These are phyloP conservation scores for Phytomonas sp. DNA, from an alignment of 208 protist genomes.

Conservation along the genomic window DNA sequence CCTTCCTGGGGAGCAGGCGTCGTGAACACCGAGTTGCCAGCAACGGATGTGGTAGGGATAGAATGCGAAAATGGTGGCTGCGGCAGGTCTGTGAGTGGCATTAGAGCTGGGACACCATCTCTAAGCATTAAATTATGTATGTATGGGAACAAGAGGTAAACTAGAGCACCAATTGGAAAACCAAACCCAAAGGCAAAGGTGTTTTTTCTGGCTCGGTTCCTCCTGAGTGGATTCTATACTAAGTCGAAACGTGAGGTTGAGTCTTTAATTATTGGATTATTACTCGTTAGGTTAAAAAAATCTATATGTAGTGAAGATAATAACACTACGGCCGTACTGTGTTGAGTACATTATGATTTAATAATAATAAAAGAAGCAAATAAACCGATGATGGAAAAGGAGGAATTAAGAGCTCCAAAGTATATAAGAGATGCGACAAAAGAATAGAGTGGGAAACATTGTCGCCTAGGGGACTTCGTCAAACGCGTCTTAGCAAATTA, in stretches of 20 bases:
- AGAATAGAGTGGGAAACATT: slow-evolving; percentile 1
- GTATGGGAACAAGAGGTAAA: not conserved
- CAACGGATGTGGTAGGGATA: not conserved
- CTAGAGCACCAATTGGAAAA: not conserved
- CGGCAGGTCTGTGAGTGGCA: not conserved
- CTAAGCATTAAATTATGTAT: not conserved
- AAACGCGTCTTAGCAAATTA: not conserved
- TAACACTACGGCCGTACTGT: not conserved
- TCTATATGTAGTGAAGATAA: not conserved
- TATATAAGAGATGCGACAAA: slow-evolving; percentile 2
- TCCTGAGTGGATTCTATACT: not conserved
- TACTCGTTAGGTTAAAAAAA: not conserved
- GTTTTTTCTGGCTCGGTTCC: not conserved
- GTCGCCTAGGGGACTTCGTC: not conserved
- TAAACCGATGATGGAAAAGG: slow-evolving; percentile 5
- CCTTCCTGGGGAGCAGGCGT: not conserved
- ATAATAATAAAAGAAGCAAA: not conserved
- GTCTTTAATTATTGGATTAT: not conserved
- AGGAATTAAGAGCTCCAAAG: not conserved
- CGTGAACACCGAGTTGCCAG: not conserved
- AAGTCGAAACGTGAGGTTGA: not conserved
- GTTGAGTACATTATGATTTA: not conserved
- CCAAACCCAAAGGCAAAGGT: not conserved
- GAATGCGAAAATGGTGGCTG: not conserved
- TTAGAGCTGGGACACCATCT: not conserved